These are phyloP conservation scores for Scheffersomyces cryptocercus DNA, from an alignment of 1,139 yeast species.

Conservation along the genomic window DNA sequence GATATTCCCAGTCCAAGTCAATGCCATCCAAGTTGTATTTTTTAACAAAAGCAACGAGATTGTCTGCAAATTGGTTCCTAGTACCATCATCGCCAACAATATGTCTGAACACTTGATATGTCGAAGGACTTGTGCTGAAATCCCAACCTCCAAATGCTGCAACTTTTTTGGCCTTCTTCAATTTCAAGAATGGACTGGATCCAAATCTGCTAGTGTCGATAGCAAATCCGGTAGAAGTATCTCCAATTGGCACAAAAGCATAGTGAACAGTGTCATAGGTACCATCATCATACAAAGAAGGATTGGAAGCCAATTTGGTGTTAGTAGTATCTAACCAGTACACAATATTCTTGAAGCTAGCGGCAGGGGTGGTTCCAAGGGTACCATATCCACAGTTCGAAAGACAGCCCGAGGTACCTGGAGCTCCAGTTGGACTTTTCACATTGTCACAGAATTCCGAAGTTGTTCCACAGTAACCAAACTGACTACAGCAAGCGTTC, in stretches of 20 bases:
- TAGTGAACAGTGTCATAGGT: conserved; percentile 15
- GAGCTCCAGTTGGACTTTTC: too few species aligned
- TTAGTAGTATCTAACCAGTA: conserved; percentile 17
- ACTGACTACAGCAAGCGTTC: too few species aligned
- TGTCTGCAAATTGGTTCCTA: conserved; percentile 15
- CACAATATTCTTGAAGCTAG: conserved; percentile 15
- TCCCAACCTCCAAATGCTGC: conserved; percentile 17
- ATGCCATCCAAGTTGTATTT: conserved; percentile 19
- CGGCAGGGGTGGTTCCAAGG: conserved; percentile 9
- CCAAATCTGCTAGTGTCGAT: conserved; percentile 1
- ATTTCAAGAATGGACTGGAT: conserved; percentile 8
- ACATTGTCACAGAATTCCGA: too few species aligned
- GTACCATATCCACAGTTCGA: too few species aligned
- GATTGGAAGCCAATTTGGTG: conserved; percentile 11
- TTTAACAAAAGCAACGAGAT: conserved; percentile 13
- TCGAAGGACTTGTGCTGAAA: conserved; percentile 11
- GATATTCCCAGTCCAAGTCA: conserved; percentile 24
- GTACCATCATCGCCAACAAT: conserved; percentile 2
- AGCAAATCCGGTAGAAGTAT: too few species aligned
- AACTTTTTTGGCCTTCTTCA: conserved; percentile 13
- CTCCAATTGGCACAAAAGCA: too few species aligned
- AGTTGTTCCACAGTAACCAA: too few species aligned
- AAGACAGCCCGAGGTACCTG: too few species aligned
- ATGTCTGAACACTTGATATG: conserved; percentile 11
- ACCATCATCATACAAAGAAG: conserved; percentile 7